Percentiles rank a stretch among this genome's conserved stretches.
These are phyloP conservation scores for Emiliania huxleyi DNA, from an alignment of 78 protist species.

Conservation along the genomic window DNA sequence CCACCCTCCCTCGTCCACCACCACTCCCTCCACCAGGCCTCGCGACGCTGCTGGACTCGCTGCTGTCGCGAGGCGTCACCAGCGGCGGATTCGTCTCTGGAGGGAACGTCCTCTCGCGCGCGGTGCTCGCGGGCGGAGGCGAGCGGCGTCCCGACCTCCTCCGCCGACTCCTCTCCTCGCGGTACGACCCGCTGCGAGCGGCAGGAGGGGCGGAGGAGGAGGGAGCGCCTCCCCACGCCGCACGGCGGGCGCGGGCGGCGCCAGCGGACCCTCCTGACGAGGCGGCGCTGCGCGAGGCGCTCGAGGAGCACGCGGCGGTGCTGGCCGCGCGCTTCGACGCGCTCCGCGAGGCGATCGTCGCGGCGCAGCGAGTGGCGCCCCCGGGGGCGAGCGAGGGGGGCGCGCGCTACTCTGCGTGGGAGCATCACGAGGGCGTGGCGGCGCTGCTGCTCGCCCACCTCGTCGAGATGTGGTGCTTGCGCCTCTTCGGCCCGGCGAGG, in stretches of 20 bases:
- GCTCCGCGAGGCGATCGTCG: not conserved
- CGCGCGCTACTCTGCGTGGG: not conserved
- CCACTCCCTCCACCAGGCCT: too few species aligned
- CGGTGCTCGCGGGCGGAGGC: not conserved
- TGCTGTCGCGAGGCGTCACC: not conserved
- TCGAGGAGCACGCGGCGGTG: not conserved
- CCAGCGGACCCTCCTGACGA: too few species aligned
- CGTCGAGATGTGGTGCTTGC: not conserved
- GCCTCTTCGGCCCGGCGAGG: not conserved
- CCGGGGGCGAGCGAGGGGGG: not conserved
- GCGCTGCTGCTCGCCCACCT: not conserved
- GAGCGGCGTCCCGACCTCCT: not conserved
- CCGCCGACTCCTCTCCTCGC: not conserved
- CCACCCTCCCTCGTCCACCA: too few species aligned
- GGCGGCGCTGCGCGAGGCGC: not conserved
- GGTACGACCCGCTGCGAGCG: not conserved
- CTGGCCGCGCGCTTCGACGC: not conserved
- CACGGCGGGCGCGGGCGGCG: too few species aligned
- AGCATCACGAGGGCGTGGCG: not conserved
- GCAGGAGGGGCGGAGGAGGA: too few species aligned
- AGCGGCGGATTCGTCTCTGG: not conserved
- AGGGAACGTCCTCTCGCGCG: not conserved
- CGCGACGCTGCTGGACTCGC: not conserved
- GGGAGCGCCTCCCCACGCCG: too few species aligned
- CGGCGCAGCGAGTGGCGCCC: not conserved